These are phyloP conservation scores for Flammula alnicola DNA, from an alignment of 1,284 basidiomycete species.

Conservation along the genomic window DNA sequence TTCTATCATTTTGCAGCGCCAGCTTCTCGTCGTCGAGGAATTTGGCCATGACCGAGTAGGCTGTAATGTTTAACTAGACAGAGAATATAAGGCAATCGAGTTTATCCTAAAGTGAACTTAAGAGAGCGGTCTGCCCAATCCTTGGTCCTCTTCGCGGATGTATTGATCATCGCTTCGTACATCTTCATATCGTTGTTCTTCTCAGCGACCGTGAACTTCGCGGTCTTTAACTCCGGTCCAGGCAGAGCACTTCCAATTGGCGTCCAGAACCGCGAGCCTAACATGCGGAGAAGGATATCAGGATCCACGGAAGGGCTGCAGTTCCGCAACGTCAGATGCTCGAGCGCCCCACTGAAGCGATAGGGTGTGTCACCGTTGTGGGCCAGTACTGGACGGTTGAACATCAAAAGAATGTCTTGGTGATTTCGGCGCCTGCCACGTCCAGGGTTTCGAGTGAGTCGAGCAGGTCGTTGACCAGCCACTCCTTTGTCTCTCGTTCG, in stretches of 20 bases:
- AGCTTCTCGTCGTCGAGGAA: too few species aligned
- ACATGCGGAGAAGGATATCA: slow-evolving; percentile 14
- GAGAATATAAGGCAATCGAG: too few species aligned
- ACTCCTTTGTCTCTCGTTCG: neutral
- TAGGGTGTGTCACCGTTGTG: neutral
- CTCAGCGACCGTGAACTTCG: slow-evolving; percentile 3
- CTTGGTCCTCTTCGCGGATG: slow-evolving; percentile 1
- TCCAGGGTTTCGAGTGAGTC: slow-evolving; percentile 4
- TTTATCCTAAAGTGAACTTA: too few species aligned
- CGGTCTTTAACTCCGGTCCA: neutral
- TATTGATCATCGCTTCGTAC: slow-evolving; percentile 1
- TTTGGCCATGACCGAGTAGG: too few species aligned
- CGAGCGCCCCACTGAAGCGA: slow-evolving; percentile 8
- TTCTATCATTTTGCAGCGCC: too few species aligned
- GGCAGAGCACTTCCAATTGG: neutral
- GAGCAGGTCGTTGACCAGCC: slow-evolving; percentile 3
- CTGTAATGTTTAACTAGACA: too few species aligned
- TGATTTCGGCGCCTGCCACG: slow-evolving; percentile 9
- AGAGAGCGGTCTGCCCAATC: too few species aligned
- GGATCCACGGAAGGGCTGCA: slow-evolving; percentile 7
- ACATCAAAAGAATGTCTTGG: slow-evolving; percentile 5
- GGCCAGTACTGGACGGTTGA: slow-evolving; percentile 7
- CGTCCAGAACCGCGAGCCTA: slow-evolving; percentile 22
- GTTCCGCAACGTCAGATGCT: slow-evolving; percentile 8
- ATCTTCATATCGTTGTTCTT: neutral